Conservation (phyloP, 1,284 basidiomycete species). For the Rhodotorula sp. region DNA sequence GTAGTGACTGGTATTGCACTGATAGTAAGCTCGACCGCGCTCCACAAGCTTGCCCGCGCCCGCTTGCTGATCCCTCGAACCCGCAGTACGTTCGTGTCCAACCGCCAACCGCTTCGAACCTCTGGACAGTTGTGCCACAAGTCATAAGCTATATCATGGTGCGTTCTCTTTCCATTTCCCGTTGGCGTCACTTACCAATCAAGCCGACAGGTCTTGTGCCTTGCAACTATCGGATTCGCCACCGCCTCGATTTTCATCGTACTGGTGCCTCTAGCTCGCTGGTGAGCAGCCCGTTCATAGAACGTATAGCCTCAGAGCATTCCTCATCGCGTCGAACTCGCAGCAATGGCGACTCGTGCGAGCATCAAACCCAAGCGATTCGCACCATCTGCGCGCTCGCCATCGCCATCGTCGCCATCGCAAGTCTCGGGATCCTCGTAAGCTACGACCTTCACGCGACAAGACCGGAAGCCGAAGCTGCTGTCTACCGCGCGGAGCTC, state of each 20-base stretch:
- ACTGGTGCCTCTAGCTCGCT: neutral
- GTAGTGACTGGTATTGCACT: neutral
- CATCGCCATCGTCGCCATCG: slow-evolving; percentile 1
- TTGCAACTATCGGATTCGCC: neutral
- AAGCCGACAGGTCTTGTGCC: neutral
- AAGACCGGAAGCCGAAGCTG: neutral
- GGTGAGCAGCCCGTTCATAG: neutral
- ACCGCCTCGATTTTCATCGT: too few species aligned
- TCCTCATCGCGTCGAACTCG: neutral
- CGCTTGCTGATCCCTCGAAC: too few species aligned
- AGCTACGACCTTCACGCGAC: neutral
- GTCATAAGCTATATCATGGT: neutral
- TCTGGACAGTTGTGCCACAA: neutral
- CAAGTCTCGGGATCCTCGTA: slow-evolving; percentile 8
- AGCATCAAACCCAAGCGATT: neutral
- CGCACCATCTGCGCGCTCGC: neutral
- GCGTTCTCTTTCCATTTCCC: neutral
- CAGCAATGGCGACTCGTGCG: neutral
- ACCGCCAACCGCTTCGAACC: neutral
- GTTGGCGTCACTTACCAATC: neutral
- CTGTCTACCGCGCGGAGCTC: neutral
- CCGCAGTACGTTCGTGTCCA: fast-evolving
- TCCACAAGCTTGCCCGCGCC: too few species aligned
- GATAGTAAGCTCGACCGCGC: neutral
- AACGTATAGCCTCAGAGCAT: neutral